A percentile compares a stretch with the other conserved stretches of the same genome.
These are phyloP conservation scores for Ceratonia siliqua DNA, from an alignment of 306 rosid species.

Conservation along the genomic window DNA sequence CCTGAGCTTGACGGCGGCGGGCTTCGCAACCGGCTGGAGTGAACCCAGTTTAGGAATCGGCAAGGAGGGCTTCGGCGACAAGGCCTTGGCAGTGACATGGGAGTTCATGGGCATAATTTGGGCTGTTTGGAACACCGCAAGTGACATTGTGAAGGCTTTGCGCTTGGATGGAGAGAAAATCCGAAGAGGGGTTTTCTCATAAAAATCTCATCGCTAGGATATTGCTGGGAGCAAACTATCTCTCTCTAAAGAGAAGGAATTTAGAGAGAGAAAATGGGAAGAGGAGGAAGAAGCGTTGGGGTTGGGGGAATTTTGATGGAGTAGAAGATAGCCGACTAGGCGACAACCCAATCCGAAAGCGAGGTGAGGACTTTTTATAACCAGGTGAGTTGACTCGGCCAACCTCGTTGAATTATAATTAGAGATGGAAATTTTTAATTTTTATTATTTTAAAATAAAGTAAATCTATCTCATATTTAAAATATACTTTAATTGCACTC, in stretches of 20 bases:
- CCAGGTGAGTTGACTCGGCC: slow-evolving; percentile 44
- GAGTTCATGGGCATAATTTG: slow-evolving; percentile 69
- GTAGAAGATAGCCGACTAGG: slow-evolving; percentile 38
- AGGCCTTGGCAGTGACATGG: slow-evolving; percentile 37
- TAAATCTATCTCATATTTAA: too few species aligned
- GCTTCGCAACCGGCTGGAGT: neutral
- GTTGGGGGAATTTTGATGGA: neutral
- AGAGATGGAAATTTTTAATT: too few species aligned
- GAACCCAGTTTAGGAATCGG: slow-evolving; percentile 31
- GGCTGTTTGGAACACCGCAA: slow-evolving; percentile 65
- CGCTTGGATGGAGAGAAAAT: slow-evolving; percentile 15
- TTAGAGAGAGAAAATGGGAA: slow-evolving; percentile 45
- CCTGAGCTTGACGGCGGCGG: slow-evolving; percentile 3
- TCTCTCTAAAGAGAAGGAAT: slow-evolving; percentile 15
- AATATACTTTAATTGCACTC: too few species aligned
- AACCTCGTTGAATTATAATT: too few species aligned
- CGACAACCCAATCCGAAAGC: slow-evolving; percentile 58
- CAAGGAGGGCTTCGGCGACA: slow-evolving; percentile 37
- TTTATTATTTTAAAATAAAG: too few species aligned
- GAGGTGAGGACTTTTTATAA: neutral
- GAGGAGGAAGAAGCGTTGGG: neutral
- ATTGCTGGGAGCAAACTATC: neutral
- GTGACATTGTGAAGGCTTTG: slow-evolving; percentile 42
- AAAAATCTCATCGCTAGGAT: neutral
- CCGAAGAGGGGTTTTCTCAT: neutral